Conservation (phyloP, 371 early-diverging fungal species). For the Mucor velutinosus region DNA sequence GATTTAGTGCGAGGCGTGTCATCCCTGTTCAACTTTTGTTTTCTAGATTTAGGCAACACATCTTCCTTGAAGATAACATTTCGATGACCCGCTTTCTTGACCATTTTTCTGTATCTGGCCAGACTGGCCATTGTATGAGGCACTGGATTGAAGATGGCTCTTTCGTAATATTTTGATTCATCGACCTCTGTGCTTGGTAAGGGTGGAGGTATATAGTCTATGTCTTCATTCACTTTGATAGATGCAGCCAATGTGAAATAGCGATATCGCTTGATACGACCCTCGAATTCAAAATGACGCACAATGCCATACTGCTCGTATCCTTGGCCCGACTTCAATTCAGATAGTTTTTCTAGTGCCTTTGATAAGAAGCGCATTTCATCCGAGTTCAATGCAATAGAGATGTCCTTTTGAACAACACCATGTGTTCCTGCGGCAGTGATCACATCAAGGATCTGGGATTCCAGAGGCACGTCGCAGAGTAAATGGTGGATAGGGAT, state of each 20-base stretch:
- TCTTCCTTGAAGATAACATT: neutral
- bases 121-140: neutral
- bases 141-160: neutral
- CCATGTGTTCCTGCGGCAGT: conserved; percentile 22
- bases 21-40: neutral
- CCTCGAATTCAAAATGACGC: conserved; percentile 42
- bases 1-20: neutral
- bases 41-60: no score
- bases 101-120: neutral
- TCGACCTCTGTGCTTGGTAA: neutral
- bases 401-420: conserved; percentile 28
- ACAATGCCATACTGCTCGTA: neutral
- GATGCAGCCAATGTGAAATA: conserved; percentile 33
- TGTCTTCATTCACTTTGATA: conserved; percentile 13
- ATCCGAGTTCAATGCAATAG: conserved; percentile 8
- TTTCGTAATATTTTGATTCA: conserved; percentile 1
- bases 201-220: conserved; percentile 9
- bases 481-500: conserved; percentile 6
- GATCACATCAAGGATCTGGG: conserved; percentile 22
- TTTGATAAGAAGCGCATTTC: conserved; percentile 28
- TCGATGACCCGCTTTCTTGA: neutral
- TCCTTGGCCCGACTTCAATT: neutral
- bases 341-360: conserved; percentile 20
- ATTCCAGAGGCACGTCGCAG: conserved; percentile 18
- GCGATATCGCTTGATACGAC: conserved; percentile 35